Evolutionary conservation across 2,329 filamentous ascomycete genomes (phyloP).

Genomic region (Domatiomyces catenatus): DNA sequence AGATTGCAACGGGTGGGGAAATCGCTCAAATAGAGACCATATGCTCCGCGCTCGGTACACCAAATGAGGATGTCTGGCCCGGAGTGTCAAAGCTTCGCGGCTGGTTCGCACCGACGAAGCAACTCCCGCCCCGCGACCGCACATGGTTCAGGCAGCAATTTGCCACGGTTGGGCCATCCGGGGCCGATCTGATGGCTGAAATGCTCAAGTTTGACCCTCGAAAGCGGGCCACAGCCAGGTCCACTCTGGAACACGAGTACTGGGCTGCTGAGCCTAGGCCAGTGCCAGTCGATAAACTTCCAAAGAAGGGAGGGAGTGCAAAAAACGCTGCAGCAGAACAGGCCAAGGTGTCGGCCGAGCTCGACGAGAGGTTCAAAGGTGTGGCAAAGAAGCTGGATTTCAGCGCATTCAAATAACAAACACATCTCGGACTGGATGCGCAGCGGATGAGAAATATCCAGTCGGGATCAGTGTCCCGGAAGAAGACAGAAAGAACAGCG

Average conservation of each 20-base stretch:
- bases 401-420: constrained; percentile 26
- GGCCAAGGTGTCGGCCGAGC: constrained; percentile 56
- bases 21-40: constrained; percentile 76
- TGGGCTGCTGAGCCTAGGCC: constrained; percentile 75
- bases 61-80: constrained; percentile 89
- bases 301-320: constrained; percentile 56
- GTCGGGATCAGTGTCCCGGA: too few species aligned
- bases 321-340: constrained; percentile 62
- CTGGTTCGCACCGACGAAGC: constrained; percentile 51
- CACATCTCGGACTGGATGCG: not conserved
- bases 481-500: not conserved
- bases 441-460: too few species aligned
- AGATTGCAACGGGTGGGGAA: constrained; percentile 10
- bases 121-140: constrained; percentile 44
- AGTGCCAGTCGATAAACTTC: constrained; percentile 66
- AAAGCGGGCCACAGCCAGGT: constrained; percentile 60
- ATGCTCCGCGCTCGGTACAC: constrained; percentile 71
- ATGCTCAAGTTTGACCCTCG: constrained; percentile 78
- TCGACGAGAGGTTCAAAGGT: constrained; percentile 51
- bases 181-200: constrained; percentile 74
- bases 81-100: constrained; percentile 67
- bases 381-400: constrained; percentile 76
- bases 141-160: constrained; percentile 65
- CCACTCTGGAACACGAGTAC: constrained; percentile 69
- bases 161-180: constrained; percentile 61